These are phyloP conservation scores for Colletotrichum theobromicola DNA, from an alignment of 2,329 filamentous ascomycete species.

Conservation along the genomic window DNA sequence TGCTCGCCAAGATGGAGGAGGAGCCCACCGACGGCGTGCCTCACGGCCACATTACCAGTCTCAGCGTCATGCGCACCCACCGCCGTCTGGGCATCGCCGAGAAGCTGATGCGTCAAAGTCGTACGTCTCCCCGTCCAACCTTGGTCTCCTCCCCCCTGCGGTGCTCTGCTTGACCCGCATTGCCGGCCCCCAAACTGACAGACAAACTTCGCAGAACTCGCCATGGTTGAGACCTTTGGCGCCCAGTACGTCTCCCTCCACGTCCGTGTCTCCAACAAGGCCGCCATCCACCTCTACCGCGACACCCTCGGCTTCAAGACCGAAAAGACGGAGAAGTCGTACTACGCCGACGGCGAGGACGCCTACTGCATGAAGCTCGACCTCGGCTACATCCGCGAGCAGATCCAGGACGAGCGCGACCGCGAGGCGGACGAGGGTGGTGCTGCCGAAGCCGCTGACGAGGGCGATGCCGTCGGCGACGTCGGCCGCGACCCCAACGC, in stretches of 20 bases:
- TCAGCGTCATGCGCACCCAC: constrained; percentile 97
- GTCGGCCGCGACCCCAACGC: constrained; percentile 57
- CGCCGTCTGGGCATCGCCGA: constrained; percentile 89
- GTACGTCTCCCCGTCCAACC: constrained; percentile 58
- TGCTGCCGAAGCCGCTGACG: constrained; percentile 49
- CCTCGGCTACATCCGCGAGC: constrained; percentile 64
- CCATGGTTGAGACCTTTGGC: constrained; percentile 94
- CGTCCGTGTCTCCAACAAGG: constrained; percentile 91
- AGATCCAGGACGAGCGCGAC: constrained; percentile 48
- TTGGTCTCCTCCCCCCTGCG: not conserved
- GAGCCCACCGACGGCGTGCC: constrained; percentile 89
- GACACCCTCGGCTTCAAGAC: constrained; percentile 89
- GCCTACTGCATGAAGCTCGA: constrained; percentile 94
- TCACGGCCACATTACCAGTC: constrained; percentile 94
- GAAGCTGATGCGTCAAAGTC: constrained; percentile 96
- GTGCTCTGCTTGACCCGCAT: not conserved
- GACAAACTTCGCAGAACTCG: constrained; percentile 63
- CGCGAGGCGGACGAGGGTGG: constrained; percentile 46
- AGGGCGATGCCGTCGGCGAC: constrained; percentile 75
- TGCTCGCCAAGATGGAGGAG: constrained; percentile 99
- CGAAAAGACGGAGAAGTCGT: constrained; percentile 85
- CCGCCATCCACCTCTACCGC: constrained; percentile 90
- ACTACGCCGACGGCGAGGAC: constrained; percentile 98
- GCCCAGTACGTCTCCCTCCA: constrained; percentile 95
- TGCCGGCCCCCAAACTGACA: not conserved